phyloP scores from a whole-genome alignment of 2,329 filamentous ascomycete genomes.

The Fusarium fracticaudum region DNA sequence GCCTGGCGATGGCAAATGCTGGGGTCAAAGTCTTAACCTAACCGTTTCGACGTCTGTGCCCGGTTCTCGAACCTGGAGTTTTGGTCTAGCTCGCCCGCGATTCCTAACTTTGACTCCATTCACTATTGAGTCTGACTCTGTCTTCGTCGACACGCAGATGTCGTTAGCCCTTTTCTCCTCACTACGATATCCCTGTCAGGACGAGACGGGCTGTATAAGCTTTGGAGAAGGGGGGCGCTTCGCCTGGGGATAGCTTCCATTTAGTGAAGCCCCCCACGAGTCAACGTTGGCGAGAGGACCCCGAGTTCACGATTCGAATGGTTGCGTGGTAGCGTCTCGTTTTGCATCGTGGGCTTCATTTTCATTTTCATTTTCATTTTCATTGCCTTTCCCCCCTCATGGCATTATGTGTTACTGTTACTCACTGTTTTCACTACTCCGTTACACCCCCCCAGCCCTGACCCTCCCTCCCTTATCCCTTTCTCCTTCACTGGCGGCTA shows the following conservation, averaged over 20 bases:
- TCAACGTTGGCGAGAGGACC: neutral
- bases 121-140: constrained; percentile 8
- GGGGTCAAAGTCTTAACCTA: constrained; percentile 22
- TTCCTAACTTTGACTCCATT: constrained; percentile 11
- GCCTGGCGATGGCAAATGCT: constrained; percentile 12
- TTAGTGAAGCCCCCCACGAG: neutral
- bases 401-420: neutral
- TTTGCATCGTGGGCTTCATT: constrained; percentile 28
- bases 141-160: constrained; percentile 10
- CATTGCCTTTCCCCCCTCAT: neutral
- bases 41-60: constrained; percentile 24
- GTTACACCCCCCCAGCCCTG: constrained; percentile 19
- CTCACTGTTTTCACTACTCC: neutral
- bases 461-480: constrained; percentile 4
- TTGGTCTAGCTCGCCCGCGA: constrained; percentile 10
- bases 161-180: constrained; percentile 1
- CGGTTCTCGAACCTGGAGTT: constrained; percentile 30
- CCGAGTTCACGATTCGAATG: neutral
- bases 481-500: constrained; percentile 3
- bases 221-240: constrained; percentile 15
- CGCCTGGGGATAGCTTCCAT: constrained; percentile 14
- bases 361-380: constrained; percentile 9
- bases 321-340: constrained; percentile 19
- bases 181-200: constrained; percentile 20
- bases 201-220: constrained; percentile 18